Evolutionary conservation across 768 basidiomycete species (phyloP), one percentile per base, ranked within the genome.

Genomic region (Leccinum broughii): DNA sequence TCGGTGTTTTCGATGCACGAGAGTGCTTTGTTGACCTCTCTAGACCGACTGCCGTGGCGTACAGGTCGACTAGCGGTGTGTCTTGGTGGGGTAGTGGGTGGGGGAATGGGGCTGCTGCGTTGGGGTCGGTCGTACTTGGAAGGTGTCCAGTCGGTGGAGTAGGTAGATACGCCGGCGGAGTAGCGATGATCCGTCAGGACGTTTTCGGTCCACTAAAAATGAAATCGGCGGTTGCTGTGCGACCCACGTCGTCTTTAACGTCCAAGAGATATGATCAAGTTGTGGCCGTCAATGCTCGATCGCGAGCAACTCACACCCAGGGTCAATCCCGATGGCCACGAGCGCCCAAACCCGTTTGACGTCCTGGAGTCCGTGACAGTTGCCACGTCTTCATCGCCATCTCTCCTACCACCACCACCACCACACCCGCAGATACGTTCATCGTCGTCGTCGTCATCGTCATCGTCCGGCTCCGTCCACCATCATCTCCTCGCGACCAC

Each of bases 271-370:
- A 89, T 90, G 85, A 78, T 91, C 65, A 87, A 85, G 69, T 77
- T 90, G 62, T 89, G 90, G 90, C 83, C 86, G 54, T 70, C 69
- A 57, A 72, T 74, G 63, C 72, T 71, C 55, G 86, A 46, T 17
- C 44, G 44, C 10, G 44, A 86, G 66, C 85, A 85, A 67, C 77
- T 83, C 55, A 92, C 89, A 0, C 88, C 89, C 39, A 80, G 80
- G 57, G 80, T 81, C 11, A 68, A 66, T 46, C 69, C 76, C 57
- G 75, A 77, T 64, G 75, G 78, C 64, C 75, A 65, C 56, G 81
- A 81, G 66, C 78, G 78, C 56, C 68, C 62, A 61, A 88, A 90
- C 69, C 89, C 89, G 4, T 90, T 90, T 69, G 88, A 91, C 62
- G 58, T 71, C 48, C 72, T 62, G 52, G 77, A 76, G 14, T 72